Evolutionary conservation across 805 yeast genomes (phyloP).

Genomic region (Kluyveromyces wickerhamii): DNA sequence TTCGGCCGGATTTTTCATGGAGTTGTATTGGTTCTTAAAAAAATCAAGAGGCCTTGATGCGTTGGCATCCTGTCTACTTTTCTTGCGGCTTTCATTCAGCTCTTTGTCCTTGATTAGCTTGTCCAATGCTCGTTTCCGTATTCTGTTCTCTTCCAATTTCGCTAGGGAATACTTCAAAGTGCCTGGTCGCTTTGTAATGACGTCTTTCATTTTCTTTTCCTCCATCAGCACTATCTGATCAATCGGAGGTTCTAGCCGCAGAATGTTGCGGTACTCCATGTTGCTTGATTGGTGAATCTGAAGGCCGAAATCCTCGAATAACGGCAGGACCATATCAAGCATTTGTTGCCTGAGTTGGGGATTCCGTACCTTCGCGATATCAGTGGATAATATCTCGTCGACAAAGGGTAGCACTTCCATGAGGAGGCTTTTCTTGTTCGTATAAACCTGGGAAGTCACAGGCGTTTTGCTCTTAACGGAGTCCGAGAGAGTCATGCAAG

Average conservation of each 20-base stretch:
- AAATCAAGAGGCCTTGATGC: slow-evolving; percentile 27
- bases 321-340: slow-evolving; percentile 32
- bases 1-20: slow-evolving; percentile 3
- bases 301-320: slow-evolving; percentile 35
- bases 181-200: slow-evolving; percentile 20
- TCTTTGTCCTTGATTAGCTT: slow-evolving; percentile 14
- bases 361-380: slow-evolving; percentile 18
- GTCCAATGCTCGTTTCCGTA: slow-evolving; percentile 28
- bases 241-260: slow-evolving; percentile 24
- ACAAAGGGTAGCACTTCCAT: slow-evolving; percentile 32
- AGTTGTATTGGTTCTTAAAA: slow-evolving; percentile 39
- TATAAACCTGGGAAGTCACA: slow-evolving; percentile 12
- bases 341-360: slow-evolving; percentile 21
- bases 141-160: slow-evolving; percentile 25
- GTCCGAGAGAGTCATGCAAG: background rate
- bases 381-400: slow-evolving; percentile 24
- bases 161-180: slow-evolving; percentile 18
- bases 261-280: slow-evolving; percentile 12
- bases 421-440: slow-evolving; percentile 15
- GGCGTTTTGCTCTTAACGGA: slow-evolving; percentile 17
- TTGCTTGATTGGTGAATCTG: slow-evolving; percentile 31
- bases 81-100: slow-evolving; percentile 13
- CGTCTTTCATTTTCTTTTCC: slow-evolving; percentile 16
- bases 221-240: slow-evolving; percentile 22
- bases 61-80: slow-evolving; percentile 17